Evolutionary conservation across 2,329 filamentous ascomycete species (phyloP).

Genomic region (Xylariaceae sp.): DNA sequence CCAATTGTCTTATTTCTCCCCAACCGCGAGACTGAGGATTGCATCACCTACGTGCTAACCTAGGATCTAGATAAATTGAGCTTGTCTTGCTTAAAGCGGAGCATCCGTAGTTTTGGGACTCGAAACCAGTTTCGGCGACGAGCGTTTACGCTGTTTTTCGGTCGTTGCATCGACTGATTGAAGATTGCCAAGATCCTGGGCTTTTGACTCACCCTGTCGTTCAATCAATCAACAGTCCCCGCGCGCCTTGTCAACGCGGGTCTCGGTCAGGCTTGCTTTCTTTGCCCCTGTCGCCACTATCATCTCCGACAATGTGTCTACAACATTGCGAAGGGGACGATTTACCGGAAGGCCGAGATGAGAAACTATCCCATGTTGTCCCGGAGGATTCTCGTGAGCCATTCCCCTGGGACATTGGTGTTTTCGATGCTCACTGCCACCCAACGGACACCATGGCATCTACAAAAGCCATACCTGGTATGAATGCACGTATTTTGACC

Average conservation of each 20-base stretch:
- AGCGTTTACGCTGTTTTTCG: too few species aligned
- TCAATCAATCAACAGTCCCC: not conserved
- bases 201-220: not conserved
- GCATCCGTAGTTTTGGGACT: not conserved
- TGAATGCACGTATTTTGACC: conserved; percentile 63
- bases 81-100: not conserved
- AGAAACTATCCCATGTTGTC: conserved; percentile 8
- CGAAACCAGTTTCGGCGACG: not conserved
- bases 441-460: conserved; percentile 72
- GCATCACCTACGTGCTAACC: not conserved
- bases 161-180: too few species aligned
- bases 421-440: conserved; percentile 80
- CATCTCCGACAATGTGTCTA: conserved; percentile 27
- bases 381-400: conserved; percentile 24
- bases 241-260: not conserved
- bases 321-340: conserved; percentile 22
- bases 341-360: conserved; percentile 5
- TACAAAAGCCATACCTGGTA: conserved; percentile 53
- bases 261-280: not conserved
- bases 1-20: not conserved
- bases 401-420: conserved; percentile 66
- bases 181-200: not conserved
- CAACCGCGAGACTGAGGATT: not conserved
- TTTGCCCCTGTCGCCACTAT: not conserved
- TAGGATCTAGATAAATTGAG: not conserved